phyloP scores from a whole-genome alignment of 2,329 filamentous ascomycete genomes.

The Sclerotiophoma versabilis region DNA sequence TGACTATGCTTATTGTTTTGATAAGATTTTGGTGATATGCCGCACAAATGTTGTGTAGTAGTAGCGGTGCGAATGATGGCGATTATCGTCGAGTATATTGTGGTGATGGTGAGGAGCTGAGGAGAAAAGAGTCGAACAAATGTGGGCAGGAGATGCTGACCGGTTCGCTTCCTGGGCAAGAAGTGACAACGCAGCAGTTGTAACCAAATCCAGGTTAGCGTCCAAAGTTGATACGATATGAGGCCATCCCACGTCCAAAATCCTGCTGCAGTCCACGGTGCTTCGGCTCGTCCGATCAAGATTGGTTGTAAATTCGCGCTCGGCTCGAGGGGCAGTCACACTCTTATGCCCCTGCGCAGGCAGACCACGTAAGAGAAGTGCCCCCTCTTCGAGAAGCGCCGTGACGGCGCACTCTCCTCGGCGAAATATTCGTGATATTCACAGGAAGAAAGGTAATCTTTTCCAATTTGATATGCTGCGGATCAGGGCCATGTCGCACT shows the following conservation, averaged over 20 bases:
- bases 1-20: constrained; percentile 28
- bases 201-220: constrained; percentile 37
- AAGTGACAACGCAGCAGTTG: constrained; percentile 49
- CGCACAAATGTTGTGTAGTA: constrained; percentile 20
- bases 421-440: constrained; percentile 35
- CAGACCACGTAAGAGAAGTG: constrained; percentile 32
- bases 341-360: constrained; percentile 43
- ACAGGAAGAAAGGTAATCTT: constrained; percentile 27
- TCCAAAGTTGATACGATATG: constrained; percentile 19
- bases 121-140: constrained; percentile 39
- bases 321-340: constrained; percentile 39
- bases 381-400: constrained; percentile 25
- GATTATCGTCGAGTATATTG: constrained; percentile 30
- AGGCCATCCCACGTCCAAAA: constrained; percentile 31
- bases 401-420: constrained; percentile 27
- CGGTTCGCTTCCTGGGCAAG: constrained; percentile 37
- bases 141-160: constrained; percentile 41
- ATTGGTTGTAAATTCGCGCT: constrained; percentile 40
- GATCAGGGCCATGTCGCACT: constrained; percentile 15
- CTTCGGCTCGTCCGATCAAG: constrained; percentile 39
- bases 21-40: constrained; percentile 1
- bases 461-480: constrained; percentile 12
- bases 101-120: constrained; percentile 31
- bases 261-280: constrained; percentile 29
- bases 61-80: constrained; percentile 13